Conservation (phyloP, 306 rosid species). For the Erythrophleum fordii region DNA sequence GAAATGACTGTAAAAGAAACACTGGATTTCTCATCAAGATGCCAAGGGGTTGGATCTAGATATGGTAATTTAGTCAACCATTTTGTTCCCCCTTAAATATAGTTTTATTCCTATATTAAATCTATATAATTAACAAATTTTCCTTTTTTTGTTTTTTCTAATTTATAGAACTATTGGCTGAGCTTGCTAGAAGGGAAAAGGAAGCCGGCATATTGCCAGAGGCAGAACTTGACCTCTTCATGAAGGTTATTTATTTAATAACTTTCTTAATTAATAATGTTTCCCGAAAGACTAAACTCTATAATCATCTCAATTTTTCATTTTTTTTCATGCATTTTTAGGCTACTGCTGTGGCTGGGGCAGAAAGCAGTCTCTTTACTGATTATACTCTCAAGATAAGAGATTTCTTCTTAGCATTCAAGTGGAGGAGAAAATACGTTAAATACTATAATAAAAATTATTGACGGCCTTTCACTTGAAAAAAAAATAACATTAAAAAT, state of each 20-base stretch:
- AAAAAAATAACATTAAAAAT: too few relatives aligned
- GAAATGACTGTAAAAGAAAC: constrained; percentile 98
- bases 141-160: background rate
- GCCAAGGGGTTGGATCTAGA: constrained; percentile 91
- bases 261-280: background rate
- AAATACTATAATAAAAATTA: too few relatives aligned
- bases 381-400: constrained; percentile 62
- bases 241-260: constrained; percentile 65
- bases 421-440: too few relatives aligned
- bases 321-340: constrained; percentile 26
- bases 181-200: constrained; percentile 83
- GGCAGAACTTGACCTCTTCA: constrained; percentile 92
- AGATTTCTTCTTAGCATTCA: background rate
- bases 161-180: constrained; percentile 67
- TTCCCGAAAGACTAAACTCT: background rate
- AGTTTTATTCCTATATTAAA: background rate
- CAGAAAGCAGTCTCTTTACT: constrained; percentile 51
- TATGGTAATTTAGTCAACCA: constrained; percentile 61
- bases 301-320: background rate
- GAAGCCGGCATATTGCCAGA: constrained; percentile 83
- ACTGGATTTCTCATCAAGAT: constrained; percentile 88
- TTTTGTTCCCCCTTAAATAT: background rate
- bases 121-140: background rate
- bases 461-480: too few relatives aligned
- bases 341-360: constrained; percentile 59